Evolutionary conservation across 1,284 basidiomycete genomes (phyloP).

Genomic region (Athelia sp.): DNA sequence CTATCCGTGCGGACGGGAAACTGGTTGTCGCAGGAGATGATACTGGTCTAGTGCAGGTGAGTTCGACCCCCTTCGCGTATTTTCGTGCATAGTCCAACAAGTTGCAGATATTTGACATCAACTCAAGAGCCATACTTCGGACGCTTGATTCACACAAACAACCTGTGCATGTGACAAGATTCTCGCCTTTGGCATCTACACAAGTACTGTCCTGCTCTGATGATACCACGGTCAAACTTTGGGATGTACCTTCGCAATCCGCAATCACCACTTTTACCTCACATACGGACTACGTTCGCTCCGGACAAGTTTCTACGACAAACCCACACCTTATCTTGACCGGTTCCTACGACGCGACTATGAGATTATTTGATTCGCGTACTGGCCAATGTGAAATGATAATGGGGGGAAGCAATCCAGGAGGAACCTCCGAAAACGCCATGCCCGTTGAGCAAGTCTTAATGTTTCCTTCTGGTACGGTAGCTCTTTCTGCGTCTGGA

Average conservation of each 20-base stretch:
- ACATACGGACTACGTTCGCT: constrained; percentile 94
- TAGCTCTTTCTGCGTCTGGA: constrained; percentile 84
- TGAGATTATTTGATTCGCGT: constrained; percentile 86
- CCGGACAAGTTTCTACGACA: constrained; percentile 80
- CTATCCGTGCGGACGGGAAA: constrained; percentile 90
- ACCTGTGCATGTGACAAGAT: constrained; percentile 92
- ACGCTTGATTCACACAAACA: constrained; percentile 92
- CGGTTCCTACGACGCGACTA: constrained; percentile 93
- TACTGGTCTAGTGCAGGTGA: constrained; percentile 85
- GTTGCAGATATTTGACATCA: constrained; percentile 86
- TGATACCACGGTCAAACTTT: constrained; percentile 90
- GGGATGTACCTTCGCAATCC: constrained; percentile 92
- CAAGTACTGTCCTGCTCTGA: constrained; percentile 94
- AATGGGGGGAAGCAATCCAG: constrained; percentile 57
- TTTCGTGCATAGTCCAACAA: constrained; percentile 6
- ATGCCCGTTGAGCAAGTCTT: constrained; percentile 92
- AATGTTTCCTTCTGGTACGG: constrained; percentile 89
- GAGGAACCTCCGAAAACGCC: constrained; percentile 33
- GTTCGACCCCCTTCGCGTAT: constrained; percentile 10
- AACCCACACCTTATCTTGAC: constrained; percentile 86
- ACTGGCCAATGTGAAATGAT: constrained; percentile 77
- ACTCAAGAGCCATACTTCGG: constrained; percentile 89
- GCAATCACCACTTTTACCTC: constrained; percentile 75
- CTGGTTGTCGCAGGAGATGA: constrained; percentile 95
- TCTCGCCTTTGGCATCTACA: constrained; percentile 78